Percentiles rank a stretch among this genome's conserved stretches.
These are phyloP conservation scores for Afroboletus lepidellus DNA, from an alignment of 1,284 basidiomycete genomes.

Conservation along the genomic window DNA sequence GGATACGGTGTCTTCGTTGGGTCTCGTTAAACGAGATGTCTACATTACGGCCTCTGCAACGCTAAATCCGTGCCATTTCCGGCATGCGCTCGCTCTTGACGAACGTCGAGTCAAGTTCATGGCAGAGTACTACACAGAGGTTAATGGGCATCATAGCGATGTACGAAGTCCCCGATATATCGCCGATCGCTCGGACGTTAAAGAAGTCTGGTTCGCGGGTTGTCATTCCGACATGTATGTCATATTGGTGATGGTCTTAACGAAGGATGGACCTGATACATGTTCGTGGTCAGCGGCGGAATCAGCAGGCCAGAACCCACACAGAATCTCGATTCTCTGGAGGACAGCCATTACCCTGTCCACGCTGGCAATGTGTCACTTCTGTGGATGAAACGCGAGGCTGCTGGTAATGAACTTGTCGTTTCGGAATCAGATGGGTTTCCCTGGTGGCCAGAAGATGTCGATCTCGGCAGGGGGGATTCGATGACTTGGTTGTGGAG, in stretches of 20 bases:
- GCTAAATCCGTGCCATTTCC: constrained; percentile 32
- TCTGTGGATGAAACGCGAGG: constrained; percentile 16
- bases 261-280: not conserved
- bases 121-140: constrained; percentile 34
- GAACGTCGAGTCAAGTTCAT: constrained; percentile 39
- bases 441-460: constrained; percentile 5
- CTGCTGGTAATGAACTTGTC: not conserved
- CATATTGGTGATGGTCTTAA: not conserved
- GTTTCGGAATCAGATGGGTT: not conserved
- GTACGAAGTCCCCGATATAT: not conserved
- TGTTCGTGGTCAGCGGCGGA: constrained; percentile 1
- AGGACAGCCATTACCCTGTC: not conserved
- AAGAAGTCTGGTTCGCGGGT: constrained; percentile 16
- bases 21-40: constrained; percentile 12
- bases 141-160: constrained; percentile 27
- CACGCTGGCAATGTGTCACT: constrained; percentile 21
- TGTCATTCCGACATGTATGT: constrained; percentile 15
- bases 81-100: constrained; percentile 41
- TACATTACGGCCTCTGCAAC: constrained; percentile 16
- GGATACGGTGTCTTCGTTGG: constrained; percentile 41
- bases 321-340: not conserved
- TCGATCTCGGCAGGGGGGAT: constrained; percentile 6
- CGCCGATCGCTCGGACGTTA: constrained; percentile 14
- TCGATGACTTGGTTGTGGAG: constrained; percentile 5
- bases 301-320: not conserved